phyloP scores from a whole-genome alignment of 2,329 filamentous ascomycete genomes.

The Xylaria sp. region DNA sequence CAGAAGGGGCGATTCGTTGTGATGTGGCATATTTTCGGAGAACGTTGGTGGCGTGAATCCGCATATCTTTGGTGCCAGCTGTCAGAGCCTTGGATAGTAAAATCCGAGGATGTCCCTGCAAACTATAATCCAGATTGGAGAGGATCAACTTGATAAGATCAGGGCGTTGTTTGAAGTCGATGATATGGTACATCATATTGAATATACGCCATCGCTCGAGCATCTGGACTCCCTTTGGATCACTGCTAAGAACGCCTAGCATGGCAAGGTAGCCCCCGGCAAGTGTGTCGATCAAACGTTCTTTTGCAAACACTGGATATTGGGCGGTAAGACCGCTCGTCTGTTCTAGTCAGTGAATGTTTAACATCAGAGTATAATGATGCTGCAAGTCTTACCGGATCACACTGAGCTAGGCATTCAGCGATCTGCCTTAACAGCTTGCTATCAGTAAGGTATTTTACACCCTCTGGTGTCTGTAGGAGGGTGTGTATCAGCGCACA shows the following conservation, averaged over 20 bases:
- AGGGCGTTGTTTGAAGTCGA: slow-evolving; percentile 89
- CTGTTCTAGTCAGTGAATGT: slow-evolving; percentile 51
- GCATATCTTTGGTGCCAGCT: slow-evolving; percentile 88
- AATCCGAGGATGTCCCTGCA: slow-evolving; percentile 89
- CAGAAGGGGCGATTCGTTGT: slow-evolving; percentile 54
- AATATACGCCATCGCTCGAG: slow-evolving; percentile 97
- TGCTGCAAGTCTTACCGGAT: slow-evolving; percentile 70
- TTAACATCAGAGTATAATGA: neutral
- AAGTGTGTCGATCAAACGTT: slow-evolving; percentile 85
- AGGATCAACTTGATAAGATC: slow-evolving; percentile 91
- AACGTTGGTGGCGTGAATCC: slow-evolving; percentile 88
- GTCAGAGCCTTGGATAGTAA: slow-evolving; percentile 94
- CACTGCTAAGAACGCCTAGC: slow-evolving; percentile 85
- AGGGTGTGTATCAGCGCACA: slow-evolving; percentile 89
- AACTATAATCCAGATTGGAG: slow-evolving; percentile 89
- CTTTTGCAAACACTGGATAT: slow-evolving; percentile 87
- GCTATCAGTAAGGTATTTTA: slow-evolving; percentile 87
- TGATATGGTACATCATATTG: slow-evolving; percentile 99
- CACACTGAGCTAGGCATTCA: slow-evolving; percentile 94
- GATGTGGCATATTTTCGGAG: slow-evolving; percentile 85
- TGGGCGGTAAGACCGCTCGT: slow-evolving; percentile 81
- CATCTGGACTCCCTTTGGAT: slow-evolving; percentile 84
- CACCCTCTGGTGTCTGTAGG: slow-evolving; percentile 85
- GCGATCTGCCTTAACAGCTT: slow-evolving; percentile 94
- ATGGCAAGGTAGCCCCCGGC: slow-evolving; percentile 95